phyloP scores from a whole-genome alignment of 2,329 filamentous ascomycete genomes.

The Cladorrhinum sp. region DNA sequence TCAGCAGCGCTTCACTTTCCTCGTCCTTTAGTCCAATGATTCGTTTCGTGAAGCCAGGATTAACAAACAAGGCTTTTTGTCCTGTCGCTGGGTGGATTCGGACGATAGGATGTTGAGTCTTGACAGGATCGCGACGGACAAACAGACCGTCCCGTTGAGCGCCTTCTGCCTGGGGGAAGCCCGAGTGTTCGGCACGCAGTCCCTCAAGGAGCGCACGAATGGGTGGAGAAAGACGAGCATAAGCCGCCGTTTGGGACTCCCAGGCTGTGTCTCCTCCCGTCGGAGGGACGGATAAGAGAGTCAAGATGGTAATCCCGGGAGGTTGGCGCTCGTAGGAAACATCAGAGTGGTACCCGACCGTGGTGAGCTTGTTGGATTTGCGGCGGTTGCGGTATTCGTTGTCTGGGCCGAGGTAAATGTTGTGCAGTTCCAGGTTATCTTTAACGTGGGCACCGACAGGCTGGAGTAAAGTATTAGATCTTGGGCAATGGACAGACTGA shows the following conservation, averaged over 20 bases:
- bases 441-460: conserved; percentile 39
- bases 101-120: conserved; percentile 55
- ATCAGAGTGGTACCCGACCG: conserved; percentile 41
- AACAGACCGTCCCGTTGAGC: conserved; percentile 34
- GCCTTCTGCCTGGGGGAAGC: conserved; percentile 38
- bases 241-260: conserved; percentile 38
- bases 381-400: conserved; percentile 40
- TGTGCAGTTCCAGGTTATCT: conserved; percentile 43
- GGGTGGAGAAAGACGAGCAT: conserved; percentile 36
- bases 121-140: conserved; percentile 61
- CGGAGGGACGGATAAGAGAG: conserved; percentile 36
- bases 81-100: conserved; percentile 23
- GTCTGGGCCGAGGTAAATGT: conserved; percentile 46
- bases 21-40: conserved; percentile 66
- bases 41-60: conserved; percentile 28
- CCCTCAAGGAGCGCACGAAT: conserved; percentile 38
- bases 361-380: conserved; percentile 36
- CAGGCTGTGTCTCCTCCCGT: conserved; percentile 40
- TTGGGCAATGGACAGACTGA: neutral
- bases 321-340: conserved; percentile 43
- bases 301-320: conserved; percentile 41
- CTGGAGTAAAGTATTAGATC: neutral
- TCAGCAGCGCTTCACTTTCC: conserved; percentile 64
- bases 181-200: conserved; percentile 39
- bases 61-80: conserved; percentile 33